Evolutionary conservation across 345 rosid species (phyloP).

Genomic region (Cardamine resedifolia): DNA sequence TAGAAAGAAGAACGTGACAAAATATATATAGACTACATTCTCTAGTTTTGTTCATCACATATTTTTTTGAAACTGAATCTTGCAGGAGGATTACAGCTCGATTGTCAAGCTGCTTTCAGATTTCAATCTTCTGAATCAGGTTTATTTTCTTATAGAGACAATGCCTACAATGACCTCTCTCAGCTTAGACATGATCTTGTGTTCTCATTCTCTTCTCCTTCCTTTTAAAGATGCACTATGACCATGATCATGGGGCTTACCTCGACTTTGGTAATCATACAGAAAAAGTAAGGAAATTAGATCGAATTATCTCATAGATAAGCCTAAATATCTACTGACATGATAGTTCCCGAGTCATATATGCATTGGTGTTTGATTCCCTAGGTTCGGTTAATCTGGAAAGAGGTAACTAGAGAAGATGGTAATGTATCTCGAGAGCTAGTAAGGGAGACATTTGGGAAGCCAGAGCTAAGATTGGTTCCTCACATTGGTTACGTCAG

Average conservation of each 20-base stretch:
- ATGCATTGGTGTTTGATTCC: slow-evolving; percentile 20
- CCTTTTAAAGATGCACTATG: slow-evolving; percentile 73
- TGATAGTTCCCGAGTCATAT: neutral
- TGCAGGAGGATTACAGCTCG: slow-evolving; percentile 72
- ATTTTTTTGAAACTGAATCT: slow-evolving; percentile 11
- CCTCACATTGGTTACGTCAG: slow-evolving; percentile 93
- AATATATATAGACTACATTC: neutral
- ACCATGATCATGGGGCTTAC: slow-evolving; percentile 73
- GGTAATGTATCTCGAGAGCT: slow-evolving; percentile 55
- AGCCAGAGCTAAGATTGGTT: slow-evolving; percentile 68
- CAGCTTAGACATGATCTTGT: too few relatives aligned
- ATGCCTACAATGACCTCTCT: neutral
- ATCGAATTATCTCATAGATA: neutral
- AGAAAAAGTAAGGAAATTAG: slow-evolving; percentile 55
- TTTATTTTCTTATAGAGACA: slow-evolving; percentile 14
- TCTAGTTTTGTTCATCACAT: slow-evolving; percentile 1
- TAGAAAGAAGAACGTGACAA: slow-evolving; percentile 24
- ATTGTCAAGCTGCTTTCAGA: slow-evolving; percentile 68
- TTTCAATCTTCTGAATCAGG: slow-evolving; percentile 81
- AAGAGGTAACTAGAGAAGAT: slow-evolving; percentile 51
- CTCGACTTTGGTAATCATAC: slow-evolving; percentile 92
- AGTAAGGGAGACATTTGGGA: slow-evolving; percentile 70
- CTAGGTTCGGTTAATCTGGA: slow-evolving; percentile 83
- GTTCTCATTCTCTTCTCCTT: neutral
- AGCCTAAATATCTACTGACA: neutral